Conservation (phyloP, 495 filamentous ascomycete species). For the Neurospora pannonica region DNA sequence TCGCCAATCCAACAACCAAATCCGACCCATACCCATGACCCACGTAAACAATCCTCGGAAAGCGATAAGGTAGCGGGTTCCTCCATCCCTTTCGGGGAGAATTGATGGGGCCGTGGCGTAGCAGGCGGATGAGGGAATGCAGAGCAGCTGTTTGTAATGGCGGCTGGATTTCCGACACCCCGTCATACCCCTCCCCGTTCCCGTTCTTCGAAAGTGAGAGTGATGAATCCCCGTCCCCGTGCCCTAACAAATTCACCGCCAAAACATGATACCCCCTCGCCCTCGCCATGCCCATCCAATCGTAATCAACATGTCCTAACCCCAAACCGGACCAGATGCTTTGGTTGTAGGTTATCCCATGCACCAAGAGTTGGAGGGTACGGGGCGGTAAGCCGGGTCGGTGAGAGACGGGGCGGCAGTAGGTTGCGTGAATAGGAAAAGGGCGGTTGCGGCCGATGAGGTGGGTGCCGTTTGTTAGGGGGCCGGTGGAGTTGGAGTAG, state of each 20-base stretch:
- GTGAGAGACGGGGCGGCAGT: conserved; percentile 2
- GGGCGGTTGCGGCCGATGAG: conserved; percentile 1
- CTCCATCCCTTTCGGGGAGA: neutral
- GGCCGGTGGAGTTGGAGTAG: neutral
- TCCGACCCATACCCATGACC: neutral
- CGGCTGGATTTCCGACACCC: neutral
- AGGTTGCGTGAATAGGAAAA: conserved; percentile 7
- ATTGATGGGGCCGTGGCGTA: neutral
- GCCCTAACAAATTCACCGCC: rapidly evolving
- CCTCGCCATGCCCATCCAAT: neutral
- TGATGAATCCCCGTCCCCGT: neutral
- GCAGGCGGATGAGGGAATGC: neutral
- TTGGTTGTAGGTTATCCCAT: conserved; percentile 16
- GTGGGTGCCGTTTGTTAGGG: neutral
- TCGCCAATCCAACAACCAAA: too few species aligned
- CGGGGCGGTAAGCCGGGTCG: too few species aligned
- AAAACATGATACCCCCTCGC: neutral
- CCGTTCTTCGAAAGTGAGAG: too few species aligned
- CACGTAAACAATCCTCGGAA: neutral
- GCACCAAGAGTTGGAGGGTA: conserved; percentile 12
- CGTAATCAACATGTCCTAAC: neutral
- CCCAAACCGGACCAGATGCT: conserved; percentile 7
- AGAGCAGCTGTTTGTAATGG: rapidly evolving
- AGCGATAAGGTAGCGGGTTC: neutral
- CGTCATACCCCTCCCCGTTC: neutral